Evolutionary conservation across 2,329 filamentous ascomycete genomes (phyloP).

Genomic region (Trichoderma sp.): DNA sequence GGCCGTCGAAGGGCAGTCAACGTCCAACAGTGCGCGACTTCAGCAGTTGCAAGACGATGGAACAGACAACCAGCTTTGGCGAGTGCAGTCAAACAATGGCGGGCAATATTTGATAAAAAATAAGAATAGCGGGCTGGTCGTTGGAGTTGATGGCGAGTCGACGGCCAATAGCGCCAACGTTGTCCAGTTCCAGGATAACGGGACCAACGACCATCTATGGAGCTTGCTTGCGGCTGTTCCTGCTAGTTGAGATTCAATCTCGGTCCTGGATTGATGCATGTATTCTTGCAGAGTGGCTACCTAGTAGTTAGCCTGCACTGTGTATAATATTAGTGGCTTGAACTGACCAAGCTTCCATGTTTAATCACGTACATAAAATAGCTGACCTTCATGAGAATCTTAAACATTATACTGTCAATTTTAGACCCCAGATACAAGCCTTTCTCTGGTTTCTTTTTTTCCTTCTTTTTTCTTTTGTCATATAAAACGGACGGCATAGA

Average conservation of each 20-base stretch:
- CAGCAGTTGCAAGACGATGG: background rate
- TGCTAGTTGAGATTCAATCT: background rate
- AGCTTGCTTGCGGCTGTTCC: background rate
- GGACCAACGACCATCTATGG: background rate
- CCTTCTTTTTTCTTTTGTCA: no score
- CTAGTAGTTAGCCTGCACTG: no score
- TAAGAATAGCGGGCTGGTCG: background rate
- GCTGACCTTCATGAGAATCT: background rate
- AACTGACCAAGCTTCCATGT: no score
- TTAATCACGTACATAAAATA: background rate
- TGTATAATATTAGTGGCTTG: no score
- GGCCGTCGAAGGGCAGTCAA: background rate
- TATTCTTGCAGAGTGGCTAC: no score
- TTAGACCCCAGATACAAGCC: background rate
- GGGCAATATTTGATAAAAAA: background rate
- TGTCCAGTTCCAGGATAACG: background rate
- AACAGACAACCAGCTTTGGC: background rate
- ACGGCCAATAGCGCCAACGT: background rate
- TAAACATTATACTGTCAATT: background rate
- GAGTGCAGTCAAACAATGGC: background rate
- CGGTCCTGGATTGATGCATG: background rate
- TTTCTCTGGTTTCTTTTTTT: no score
- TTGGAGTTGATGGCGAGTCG: background rate
- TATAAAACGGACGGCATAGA: no score
- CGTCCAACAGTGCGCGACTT: background rate